A percentile compares a stretch with the other conserved stretches of the same genome.
Conservation (phyloP, 805 yeast genomes). For the Yarrowia bubula region DNA sequence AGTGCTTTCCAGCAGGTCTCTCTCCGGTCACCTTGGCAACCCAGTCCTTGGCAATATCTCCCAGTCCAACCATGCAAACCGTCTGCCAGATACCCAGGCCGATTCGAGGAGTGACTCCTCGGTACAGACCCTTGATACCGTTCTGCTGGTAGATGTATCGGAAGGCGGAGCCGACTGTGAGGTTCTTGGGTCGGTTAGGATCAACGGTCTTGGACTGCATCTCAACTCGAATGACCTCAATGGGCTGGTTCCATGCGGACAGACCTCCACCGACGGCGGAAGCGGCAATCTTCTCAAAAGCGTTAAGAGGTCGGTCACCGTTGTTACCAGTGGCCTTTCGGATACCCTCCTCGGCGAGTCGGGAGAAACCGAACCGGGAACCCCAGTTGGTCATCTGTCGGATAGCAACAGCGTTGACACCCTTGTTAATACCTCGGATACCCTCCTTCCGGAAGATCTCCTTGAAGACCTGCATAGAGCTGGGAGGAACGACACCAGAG, state of each 20-base stretch:
- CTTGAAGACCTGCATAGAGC: constrained; percentile 81
- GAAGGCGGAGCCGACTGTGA: constrained; percentile 72
- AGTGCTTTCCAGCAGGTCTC: constrained; percentile 46
- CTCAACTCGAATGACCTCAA: constrained; percentile 95
- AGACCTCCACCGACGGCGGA: constrained; percentile 95
- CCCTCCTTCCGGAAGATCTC: constrained; percentile 86
- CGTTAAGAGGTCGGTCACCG: constrained; percentile 60
- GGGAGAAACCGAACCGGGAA: constrained; percentile 87
- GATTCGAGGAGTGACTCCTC: constrained; percentile 96
- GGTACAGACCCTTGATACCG: constrained; percentile 86
- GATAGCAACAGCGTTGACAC: constrained; percentile 98
- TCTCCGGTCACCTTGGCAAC: constrained; percentile 65
- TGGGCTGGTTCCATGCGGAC: constrained; percentile 98
- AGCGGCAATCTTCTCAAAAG: constrained; percentile 78
- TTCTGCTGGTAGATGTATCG: constrained; percentile 77
- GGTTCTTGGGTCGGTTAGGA: constrained; percentile 92
- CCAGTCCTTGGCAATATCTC: constrained; percentile 82
- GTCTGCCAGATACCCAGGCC: constrained; percentile 99
- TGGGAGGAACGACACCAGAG: constrained; percentile 64
- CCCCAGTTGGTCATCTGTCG: constrained; percentile 99
- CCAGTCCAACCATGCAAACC: constrained; percentile 96
- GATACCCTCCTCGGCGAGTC: constrained; percentile 86
- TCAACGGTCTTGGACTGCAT: constrained; percentile 95
- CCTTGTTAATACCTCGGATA: constrained; percentile 90
- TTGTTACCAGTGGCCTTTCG: constrained; percentile 61